Evolutionary conservation across 129 eudicot species (phyloP).

Genomic region (Tanacetum coccineum): DNA sequence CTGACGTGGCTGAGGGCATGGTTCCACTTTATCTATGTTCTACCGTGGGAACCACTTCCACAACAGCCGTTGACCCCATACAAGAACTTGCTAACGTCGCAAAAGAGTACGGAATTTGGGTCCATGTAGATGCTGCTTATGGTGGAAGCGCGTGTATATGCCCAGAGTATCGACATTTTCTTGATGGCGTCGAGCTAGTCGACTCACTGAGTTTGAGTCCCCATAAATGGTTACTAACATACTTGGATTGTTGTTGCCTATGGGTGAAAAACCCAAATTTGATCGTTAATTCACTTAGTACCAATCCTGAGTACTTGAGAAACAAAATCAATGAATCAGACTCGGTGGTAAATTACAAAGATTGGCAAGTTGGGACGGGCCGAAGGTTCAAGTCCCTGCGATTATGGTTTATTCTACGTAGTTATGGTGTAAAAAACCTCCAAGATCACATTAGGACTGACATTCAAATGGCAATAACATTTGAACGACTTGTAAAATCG

Average conservation of each 20-base stretch:
- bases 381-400: conserved; percentile 43
- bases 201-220: conserved; percentile 51
- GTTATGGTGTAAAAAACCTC: conserved; percentile 43
- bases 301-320: conserved; percentile 49
- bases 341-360: conserved; percentile 47
- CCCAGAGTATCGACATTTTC: conserved; percentile 45
- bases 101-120: conserved; percentile 29
- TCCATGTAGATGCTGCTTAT: conserved; percentile 55
- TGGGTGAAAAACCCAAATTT: conserved; percentile 42
- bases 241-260: conserved; percentile 53
- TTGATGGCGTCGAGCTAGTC: conserved; percentile 43
- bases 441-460: conserved; percentile 36
- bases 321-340: conserved; percentile 36
- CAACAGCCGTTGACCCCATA: conserved; percentile 46
- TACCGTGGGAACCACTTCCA: conserved; percentile 48
- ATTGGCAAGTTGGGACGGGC: conserved; percentile 53
- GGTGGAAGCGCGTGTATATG: conserved; percentile 60
- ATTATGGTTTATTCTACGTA: conserved; percentile 46
- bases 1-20: conserved; percentile 47
- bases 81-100: conserved; percentile 36
- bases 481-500: conserved; percentile 29
- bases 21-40: conserved; percentile 47
- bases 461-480: conserved; percentile 35
- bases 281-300: conserved; percentile 32
- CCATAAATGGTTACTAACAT: conserved; percentile 53